Base-by-base conservation (phyloP, 2,329 filamentous ascomycete species). In the Epichloe bromicola region DNA sequence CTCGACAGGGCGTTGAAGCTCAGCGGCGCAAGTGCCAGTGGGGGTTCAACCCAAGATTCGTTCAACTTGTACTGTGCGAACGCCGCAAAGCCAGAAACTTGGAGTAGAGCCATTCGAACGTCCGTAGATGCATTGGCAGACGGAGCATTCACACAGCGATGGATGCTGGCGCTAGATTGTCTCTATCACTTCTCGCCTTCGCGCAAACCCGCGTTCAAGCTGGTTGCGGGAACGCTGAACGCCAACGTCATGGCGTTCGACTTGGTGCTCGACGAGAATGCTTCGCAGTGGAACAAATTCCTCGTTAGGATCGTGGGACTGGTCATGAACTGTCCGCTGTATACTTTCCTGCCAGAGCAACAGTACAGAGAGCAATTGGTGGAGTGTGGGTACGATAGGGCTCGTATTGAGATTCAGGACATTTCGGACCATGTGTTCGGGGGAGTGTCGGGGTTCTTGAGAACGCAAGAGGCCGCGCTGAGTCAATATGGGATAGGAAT, bases 111-210 rank as follows among this genome's bases (percentile, higher is more conserved):
- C 0, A 56, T 66, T 1, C 46, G 49, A 2, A 45, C 56, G 1
- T 59, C 64, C 2, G 57, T 69, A 8, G 51, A 59, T 10, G 57
- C 58, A 2, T 30, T 69, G 15, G 54, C 55, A 0, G 57, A 61
- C 36, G 56, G 58, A 30, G 48, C 39, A 2, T 60, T 61, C 4
- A 50, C 50, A 0, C 61, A 75, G 47, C 57, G 60, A n/a, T 79
- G 75, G 75, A 63, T 80, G 0, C 65, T 80, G 1, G 77, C 72
- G 0, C 66, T 80, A 1, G 78, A 80, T 57, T 75, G 75, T 2
- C 59, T 79, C 5, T 80, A 81, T 50, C 76, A 80, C 58, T 80
- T 80, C 57, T 65, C 64, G 0, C 78, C 76, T 0, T 78, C 75
- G 0, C 65, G 77, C 14, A 65, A 62, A 50, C 69, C 71, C 0